Evolutionary conservation across 495 filamentous ascomycete genomes (phyloP).

Genomic region (Penicillium bialowiezense): DNA sequence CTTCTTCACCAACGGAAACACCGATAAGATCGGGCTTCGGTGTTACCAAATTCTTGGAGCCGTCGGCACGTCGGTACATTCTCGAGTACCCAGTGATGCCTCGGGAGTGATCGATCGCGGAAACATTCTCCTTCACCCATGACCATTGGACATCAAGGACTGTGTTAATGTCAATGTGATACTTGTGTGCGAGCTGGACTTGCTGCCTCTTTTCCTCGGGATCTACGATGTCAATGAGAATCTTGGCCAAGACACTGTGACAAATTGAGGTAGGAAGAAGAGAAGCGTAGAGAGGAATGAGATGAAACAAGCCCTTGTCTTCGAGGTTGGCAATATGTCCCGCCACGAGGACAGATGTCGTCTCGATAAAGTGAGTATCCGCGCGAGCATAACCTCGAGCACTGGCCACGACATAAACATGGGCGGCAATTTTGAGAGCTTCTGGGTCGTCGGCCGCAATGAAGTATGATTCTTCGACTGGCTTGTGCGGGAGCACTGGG

Average conservation of each 20-base stretch:
- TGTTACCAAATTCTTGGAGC: constrained; percentile 28
- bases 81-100: constrained; percentile 31
- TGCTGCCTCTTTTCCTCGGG: constrained; percentile 48
- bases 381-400: constrained; percentile 32
- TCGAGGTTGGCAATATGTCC: constrained; percentile 79
- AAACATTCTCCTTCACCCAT: constrained; percentile 39
- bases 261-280: constrained; percentile 56
- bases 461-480: constrained; percentile 34
- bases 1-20: constrained; percentile 54
- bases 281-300: constrained; percentile 84
- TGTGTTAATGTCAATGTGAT: constrained; percentile 49
- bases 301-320: constrained; percentile 61
- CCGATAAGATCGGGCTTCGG: constrained; percentile 66
- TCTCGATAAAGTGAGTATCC: constrained; percentile 32
- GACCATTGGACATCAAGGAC: constrained; percentile 55
- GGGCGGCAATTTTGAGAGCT: constrained; percentile 41
- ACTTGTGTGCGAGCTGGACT: constrained; percentile 51
- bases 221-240: constrained; percentile 62
- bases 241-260: constrained; percentile 43
- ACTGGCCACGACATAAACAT: constrained; percentile 49
- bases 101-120: constrained; percentile 31
- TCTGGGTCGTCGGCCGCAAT: constrained; percentile 41
- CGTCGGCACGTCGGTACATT: constrained; percentile 32
- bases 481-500: constrained; percentile 25
- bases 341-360: constrained; percentile 50